Conservation (phyloP, 2,329 filamentous ascomycete genomes). For the Anthostomella pinea region DNA sequence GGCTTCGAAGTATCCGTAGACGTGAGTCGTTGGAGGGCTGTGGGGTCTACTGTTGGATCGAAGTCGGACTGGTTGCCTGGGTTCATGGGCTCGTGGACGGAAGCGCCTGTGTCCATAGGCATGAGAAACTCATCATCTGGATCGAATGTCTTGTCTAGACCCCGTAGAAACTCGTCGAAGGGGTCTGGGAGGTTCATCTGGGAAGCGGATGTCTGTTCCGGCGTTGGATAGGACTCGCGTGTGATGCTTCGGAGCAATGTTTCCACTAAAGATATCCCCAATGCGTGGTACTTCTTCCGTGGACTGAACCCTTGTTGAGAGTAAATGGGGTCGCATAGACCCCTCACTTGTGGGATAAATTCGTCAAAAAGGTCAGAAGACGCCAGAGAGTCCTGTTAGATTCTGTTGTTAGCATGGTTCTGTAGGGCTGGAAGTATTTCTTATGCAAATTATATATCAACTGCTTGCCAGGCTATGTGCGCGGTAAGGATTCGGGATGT, state of each 20-base stretch:
- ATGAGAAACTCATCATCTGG: conserved; percentile 12
- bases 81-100: conserved; percentile 13
- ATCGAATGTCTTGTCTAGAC: conserved; percentile 18
- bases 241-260: conserved; percentile 33
- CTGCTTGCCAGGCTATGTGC: no score
- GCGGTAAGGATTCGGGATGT: no score
- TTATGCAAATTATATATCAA: no score
- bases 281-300: conserved; percentile 41
- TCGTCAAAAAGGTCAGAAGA: conserved; percentile 37
- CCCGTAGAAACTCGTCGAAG: conserved; percentile 22
- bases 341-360: conserved; percentile 41
- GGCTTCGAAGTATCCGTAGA: conserved; percentile 11
- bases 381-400: conserved; percentile 36
- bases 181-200: conserved; percentile 14
- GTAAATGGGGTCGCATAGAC: conserved; percentile 45
- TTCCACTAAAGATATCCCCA: conserved; percentile 41
- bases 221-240: conserved; percentile 17
- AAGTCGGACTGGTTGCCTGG: conserved; percentile 10
- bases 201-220: conserved; percentile 15
- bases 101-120: conserved; percentile 8
- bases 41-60: conserved; percentile 12
- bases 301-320: conserved; percentile 28
- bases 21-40: conserved; percentile 14
- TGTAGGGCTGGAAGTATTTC: no score
- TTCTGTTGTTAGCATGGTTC: conserved; percentile 18